Percentiles rank a stretch among this genome's conserved stretches.
phyloP scores from a whole-genome alignment of 176 grass and related monocot species.

The Tuctoria greenei region DNA sequence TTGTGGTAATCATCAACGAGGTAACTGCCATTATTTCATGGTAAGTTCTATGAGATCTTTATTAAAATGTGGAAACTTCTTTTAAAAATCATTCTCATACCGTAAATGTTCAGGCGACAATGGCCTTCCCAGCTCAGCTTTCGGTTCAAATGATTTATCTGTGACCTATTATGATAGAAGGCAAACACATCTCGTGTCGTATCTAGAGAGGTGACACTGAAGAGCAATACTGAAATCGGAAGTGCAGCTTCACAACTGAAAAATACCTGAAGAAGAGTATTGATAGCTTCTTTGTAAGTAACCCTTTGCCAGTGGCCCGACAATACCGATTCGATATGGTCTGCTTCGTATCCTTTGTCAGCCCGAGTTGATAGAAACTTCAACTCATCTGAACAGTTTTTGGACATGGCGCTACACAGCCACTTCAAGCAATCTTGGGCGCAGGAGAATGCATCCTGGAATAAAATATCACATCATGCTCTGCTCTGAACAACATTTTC shows the following conservation, averaged over 20 bases:
- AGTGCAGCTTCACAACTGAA: background rate
- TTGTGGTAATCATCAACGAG: slow-evolving; percentile 49
- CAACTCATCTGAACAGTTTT: slow-evolving; percentile 47
- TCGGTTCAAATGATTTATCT: slow-evolving; percentile 44
- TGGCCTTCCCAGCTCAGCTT: slow-evolving; percentile 46
- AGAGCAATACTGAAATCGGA: background rate
- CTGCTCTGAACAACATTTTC: too few relatives aligned
- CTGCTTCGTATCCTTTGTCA: slow-evolving; percentile 6
- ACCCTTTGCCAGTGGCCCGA: slow-evolving; percentile 45
- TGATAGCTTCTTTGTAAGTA: slow-evolving; percentile 61
- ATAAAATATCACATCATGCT: background rate
- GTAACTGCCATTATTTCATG: slow-evolving; percentile 41
- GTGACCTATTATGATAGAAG: slow-evolving; percentile 42
- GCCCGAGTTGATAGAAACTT: slow-evolving; percentile 46
- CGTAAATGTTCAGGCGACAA: slow-evolving; percentile 54
- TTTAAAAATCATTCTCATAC: slow-evolving; percentile 28
- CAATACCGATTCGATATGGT: slow-evolving; percentile 22
- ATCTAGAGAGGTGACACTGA: background rate
- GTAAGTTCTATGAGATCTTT: background rate
- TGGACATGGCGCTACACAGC: slow-evolving; percentile 30
- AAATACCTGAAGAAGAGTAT: slow-evolving; percentile 51
- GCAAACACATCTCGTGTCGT: background rate
- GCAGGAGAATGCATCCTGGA: slow-evolving; percentile 59
- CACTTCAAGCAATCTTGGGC: slow-evolving; percentile 55
- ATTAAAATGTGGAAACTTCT: background rate